Evolutionary conservation across 805 yeast species (phyloP), one percentile per base, ranked within the genome.

Genomic region (Ascoidea rubescens): DNA sequence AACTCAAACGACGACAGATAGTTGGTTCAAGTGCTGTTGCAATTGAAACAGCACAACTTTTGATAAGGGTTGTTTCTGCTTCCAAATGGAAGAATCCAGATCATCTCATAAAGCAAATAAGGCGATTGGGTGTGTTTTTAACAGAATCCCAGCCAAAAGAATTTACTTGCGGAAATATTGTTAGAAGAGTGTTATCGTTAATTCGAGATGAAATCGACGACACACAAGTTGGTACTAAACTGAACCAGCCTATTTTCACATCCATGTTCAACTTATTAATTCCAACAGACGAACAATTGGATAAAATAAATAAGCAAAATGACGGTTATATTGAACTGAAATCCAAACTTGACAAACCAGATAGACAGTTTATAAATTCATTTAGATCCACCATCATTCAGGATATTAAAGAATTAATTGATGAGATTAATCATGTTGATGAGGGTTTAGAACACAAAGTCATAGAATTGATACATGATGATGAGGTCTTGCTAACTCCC

Each of bases 371-470:
- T 5, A 62, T 67, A 55, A 69, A 69, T 33, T 96, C 89, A 64
- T 74, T 85, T 62, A 78, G 96, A 61, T 86, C 95, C 12, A 79
- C 86, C 37, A 82, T 88, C 33, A 89, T 90, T 54, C 96, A 91
- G 66, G 96, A 95, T 5, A 90, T 93, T 55, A 82, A 89, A 63
- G 96, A 88, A 59, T 74, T 93, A 54, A 80, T 90, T 52, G 98
- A 93, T 66, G 99, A 93, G 67, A 85, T 93, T 52, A 77, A 84
- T 30, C 85, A 85, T 59, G 85, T 87, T 48, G 90, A 88, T 62
- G 98, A 91, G 60, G 91, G 91, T 53, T 82, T 93, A 46, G 96
- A 89, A 66, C 78, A 82, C 54, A 87, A 89, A 82, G 84, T 96
- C 16, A 84, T 84, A 44, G 99, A 93, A 63, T 74, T 93, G 71